Conservation (phyloP, 331 rosid species). For the Spiraea crenata region DNA sequence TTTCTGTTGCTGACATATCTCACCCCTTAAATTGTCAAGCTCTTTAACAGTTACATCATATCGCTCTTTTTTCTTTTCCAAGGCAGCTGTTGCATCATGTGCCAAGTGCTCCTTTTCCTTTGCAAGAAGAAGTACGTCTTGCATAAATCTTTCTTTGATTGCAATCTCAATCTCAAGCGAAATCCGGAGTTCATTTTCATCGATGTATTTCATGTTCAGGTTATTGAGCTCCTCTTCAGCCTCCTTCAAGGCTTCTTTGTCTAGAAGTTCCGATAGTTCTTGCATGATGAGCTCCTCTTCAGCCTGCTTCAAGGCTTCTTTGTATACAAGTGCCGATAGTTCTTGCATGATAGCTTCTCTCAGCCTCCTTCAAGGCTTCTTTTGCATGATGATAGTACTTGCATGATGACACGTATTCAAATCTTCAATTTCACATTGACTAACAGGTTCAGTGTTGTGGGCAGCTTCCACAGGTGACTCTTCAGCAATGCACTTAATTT, state of each 20-base stretch:
- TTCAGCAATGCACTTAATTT: conserved; percentile 41
- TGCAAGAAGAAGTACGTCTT: conserved; percentile 34
- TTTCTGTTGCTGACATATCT: conserved; percentile 37
- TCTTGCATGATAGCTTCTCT: too few relatives aligned
- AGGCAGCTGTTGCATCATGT: conserved; percentile 39
- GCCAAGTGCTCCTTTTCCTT: conserved; percentile 52
- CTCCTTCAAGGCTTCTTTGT: conserved; percentile 56
- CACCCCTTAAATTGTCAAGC: conserved; percentile 39
- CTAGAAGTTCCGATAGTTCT: conserved; percentile 42
- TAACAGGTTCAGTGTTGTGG: conserved; percentile 36
- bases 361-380: too few relatives aligned
- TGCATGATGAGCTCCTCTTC: conserved; percentile 17
- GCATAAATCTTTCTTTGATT: conserved; percentile 37
- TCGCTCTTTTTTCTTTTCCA: conserved; percentile 41
- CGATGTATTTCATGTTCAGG: conserved; percentile 27
- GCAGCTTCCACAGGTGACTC: conserved; percentile 50
- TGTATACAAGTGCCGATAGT: too few relatives aligned
- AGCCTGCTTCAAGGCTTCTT: too few relatives aligned
- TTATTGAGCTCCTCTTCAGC: conserved; percentile 38
- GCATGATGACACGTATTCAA: conserved; percentile 41
- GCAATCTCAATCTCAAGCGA: conserved; percentile 38
- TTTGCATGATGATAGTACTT: too few relatives aligned
- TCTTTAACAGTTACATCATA: conserved; percentile 41
- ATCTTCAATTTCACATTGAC: conserved; percentile 48
- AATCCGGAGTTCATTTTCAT: conserved; percentile 33